Evolutionary conservation across 345 rosid species (phyloP), one percentile per base, ranked within the genome.

Genomic region (Eucalyptus marginata): DNA sequence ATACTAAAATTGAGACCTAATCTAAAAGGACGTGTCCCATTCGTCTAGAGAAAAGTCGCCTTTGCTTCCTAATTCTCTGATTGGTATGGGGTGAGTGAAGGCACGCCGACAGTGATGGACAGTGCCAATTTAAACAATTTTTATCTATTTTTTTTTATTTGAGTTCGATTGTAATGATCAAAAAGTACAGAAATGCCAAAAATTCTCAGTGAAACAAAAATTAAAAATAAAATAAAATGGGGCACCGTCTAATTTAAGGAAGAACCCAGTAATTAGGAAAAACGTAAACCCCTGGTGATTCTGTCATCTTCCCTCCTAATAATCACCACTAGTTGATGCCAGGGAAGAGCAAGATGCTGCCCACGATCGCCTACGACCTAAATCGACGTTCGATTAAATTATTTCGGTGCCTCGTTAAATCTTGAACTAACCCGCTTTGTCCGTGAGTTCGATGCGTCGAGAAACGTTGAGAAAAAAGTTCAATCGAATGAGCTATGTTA

Each of bases 71-170:
- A 56, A 14, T 50, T 76, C 36, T 66, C 86, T 86, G 76, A 31
- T 50, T 81, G 88, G 90, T 79, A 56, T 43, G 50, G 44, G 49
- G 87, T 49, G 15, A 8, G 36, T 40, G 89, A 87, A 86, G 88
- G 89, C 91, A 89, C 87, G 92, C 91, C 88, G 92, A 90, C 71
- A 83, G 86, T 40, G 90, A 91, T 86, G 14, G 86, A 88, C 50
- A 36, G 47, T 87, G 31, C 88, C 86, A 52, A 49, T 52, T 52
- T 16, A 31, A 81, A 58, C 33, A 36, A n/a, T 51, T 10, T 13
- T 88, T 14, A 24, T 4, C 20, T 16, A 31, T 76, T 20, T 18
- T 20, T 18, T 36, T 76, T 40, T 36, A 18, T 76, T 12, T 62
- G 68, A 29, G 46, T 76, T 36, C 27, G 9, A 40, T 76, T 76